Base-by-base conservation (phyloP, 164 flowering plant genomes). In the Annona cherimola region DNA sequence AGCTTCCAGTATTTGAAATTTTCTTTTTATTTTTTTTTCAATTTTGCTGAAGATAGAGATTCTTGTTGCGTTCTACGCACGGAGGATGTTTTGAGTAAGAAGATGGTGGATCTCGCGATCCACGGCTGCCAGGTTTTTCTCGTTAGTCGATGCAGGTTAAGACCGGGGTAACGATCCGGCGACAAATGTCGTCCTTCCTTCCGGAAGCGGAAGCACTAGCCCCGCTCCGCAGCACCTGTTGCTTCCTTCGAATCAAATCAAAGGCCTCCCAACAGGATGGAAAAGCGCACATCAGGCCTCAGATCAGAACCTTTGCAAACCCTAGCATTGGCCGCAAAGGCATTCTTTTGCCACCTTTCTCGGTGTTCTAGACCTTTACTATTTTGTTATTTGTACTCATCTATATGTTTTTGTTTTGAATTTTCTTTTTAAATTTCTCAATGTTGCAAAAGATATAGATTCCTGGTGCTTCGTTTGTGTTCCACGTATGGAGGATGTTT, bases 401-500 rank as follows among this genome's bases (percentile, higher is more conserved):
- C n/a, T n/a, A n/a, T n/a, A n/a, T 50, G 59, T n/a, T 41, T 60
- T 1, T 42, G 8, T 11, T 61, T 57, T 69, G 41, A 55, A 40
- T 43, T 59, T 61, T 46, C 1, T 73, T 18, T 39, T 62, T 20
- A n/a, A 35, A 40, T 12, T 19, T 63, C 3, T 19, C 40, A 12
- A 5, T 68, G 67, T 11, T 46, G 67, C 69, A 77, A 75, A 69
- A 85, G 86, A 85, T 79, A 69, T 86, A 85, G 62, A 42, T 71
- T 40, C 68, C 54, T 20, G 89, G 84, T 71, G 94, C 81, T 64
- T 76, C 79, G 43, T 84, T 82, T 3, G 84, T 82, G 3, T 46
- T 81, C 63, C 90, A 88, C 68, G 88, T 84, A 73, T 76, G 90
- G n/a, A 63, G 88, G 73, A 83, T 77, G 73, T 74, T 89, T 42